Conservation (phyloP, 2,329 filamentous ascomycete genomes). For the Fusarium camptoceras region DNA sequence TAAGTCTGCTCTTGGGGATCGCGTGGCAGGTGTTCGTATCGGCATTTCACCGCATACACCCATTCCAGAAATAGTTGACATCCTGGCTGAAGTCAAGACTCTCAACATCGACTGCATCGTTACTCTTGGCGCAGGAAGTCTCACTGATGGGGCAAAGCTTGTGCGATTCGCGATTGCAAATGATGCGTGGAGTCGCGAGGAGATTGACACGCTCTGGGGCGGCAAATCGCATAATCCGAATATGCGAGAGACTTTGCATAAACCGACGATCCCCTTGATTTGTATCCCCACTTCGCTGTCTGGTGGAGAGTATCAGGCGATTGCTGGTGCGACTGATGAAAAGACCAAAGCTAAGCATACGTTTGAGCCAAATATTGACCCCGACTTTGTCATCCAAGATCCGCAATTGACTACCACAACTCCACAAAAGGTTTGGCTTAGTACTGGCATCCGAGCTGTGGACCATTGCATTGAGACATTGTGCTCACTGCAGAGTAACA, state of each 20-base stretch:
- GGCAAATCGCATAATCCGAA: conserved; percentile 5
- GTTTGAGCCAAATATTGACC: conserved; percentile 5
- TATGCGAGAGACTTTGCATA: not conserved
- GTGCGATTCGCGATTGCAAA: conserved; percentile 10
- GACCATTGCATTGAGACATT: conserved; percentile 13
- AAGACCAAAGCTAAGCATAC: conserved; percentile 11
- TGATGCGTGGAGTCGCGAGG: not conserved
- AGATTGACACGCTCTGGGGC: conserved; percentile 10
- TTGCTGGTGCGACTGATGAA: conserved; percentile 8
- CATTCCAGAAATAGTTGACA: conserved; percentile 10
- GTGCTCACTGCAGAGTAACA: conserved; percentile 14
- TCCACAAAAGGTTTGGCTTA: conserved; percentile 5
- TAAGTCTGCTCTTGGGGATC: not conserved
- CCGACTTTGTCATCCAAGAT: conserved; percentile 7
- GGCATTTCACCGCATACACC: conserved; percentile 24
- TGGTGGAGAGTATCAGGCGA: conserved; percentile 16
- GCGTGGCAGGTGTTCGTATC: not conserved
- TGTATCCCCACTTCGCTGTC: conserved; percentile 19
- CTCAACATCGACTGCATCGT: conserved; percentile 18
- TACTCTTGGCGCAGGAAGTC: conserved; percentile 19
- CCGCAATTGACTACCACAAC: conserved; percentile 9
- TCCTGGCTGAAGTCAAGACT: conserved; percentile 1
- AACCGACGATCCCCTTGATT: conserved; percentile 10
- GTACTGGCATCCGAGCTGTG: not conserved
- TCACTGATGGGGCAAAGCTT: conserved; percentile 17